Percentiles rank a stretch among this genome's conserved stretches.
Evolutionary conservation across 108 stramenopile genomes (phyloP).

Genomic region (Skeletonema costatum): DNA sequence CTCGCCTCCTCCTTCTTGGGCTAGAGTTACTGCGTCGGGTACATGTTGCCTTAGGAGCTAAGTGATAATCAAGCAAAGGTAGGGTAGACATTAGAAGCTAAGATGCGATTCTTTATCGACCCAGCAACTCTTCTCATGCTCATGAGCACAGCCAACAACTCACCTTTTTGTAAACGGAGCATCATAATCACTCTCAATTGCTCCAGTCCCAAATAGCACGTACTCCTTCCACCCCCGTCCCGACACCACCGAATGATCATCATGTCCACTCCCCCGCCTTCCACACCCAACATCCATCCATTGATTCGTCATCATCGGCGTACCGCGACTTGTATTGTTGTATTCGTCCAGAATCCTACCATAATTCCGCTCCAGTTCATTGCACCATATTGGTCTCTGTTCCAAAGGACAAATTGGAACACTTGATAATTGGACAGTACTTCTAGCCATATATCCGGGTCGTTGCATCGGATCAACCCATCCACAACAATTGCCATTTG

Average conservation of each 20-base stretch:
- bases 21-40: slow-evolving; percentile 70
- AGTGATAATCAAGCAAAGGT: background rate
- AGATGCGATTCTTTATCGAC: too few species aligned
- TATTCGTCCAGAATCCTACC: slow-evolving; percentile 51
- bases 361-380: slow-evolving; percentile 52
- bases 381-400: slow-evolving; percentile 65
- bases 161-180: slow-evolving; percentile 54
- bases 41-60: slow-evolving; percentile 43
- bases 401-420: slow-evolving; percentile 35
- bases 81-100: too few species aligned
- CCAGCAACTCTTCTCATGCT: background rate
- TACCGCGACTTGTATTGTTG: background rate
- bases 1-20: slow-evolving; percentile 73
- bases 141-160: background rate
- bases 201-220: slow-evolving; percentile 81
- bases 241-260: slow-evolving; percentile 68
- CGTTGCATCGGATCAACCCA: slow-evolving; percentile 67
- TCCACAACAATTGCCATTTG: slow-evolving; percentile 35
- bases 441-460: slow-evolving; percentile 59
- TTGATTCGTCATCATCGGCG: slow-evolving; percentile 3
- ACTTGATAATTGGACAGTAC: background rate
- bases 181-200: slow-evolving; percentile 20
- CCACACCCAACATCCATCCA: slow-evolving; percentile 64
- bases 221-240: slow-evolving; percentile 73
- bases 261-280: slow-evolving; percentile 58